Conservation (phyloP, 352 stramenopile species). For the Pythium chondricola region DNA sequence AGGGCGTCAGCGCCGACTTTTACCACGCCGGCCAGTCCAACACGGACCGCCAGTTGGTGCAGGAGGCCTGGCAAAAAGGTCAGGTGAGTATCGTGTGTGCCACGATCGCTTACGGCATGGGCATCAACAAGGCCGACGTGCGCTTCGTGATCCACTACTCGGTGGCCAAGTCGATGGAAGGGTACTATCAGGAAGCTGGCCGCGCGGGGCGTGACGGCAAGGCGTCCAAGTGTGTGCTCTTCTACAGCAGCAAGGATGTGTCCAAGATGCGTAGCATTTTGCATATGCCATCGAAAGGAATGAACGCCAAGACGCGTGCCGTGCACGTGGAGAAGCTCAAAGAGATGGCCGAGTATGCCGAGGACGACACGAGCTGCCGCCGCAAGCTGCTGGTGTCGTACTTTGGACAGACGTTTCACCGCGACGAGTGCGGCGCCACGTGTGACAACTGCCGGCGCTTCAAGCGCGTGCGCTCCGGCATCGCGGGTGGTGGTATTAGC, state of each 20-base stretch:
- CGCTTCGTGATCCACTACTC: slow-evolving; percentile 92
- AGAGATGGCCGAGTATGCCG: slow-evolving; percentile 75
- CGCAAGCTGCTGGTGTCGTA: slow-evolving; percentile 72
- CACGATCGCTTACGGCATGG: slow-evolving; percentile 95
- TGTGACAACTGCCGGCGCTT: slow-evolving; percentile 67
- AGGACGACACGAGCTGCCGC: slow-evolving; percentile 67
- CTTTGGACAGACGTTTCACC: slow-evolving; percentile 71
- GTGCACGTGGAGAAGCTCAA: slow-evolving; percentile 76
- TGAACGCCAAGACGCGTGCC: slow-evolving; percentile 60
- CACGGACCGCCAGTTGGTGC: slow-evolving; percentile 75
- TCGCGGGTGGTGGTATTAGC: slow-evolving; percentile 3
- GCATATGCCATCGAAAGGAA: slow-evolving; percentile 69
- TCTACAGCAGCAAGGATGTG: slow-evolving; percentile 85
- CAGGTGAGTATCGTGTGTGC: slow-evolving; percentile 90
- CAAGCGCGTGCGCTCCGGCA: slow-evolving; percentile 22
- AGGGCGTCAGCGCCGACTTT: slow-evolving; percentile 82
- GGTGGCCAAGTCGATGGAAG: slow-evolving; percentile 92
- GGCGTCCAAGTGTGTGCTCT: slow-evolving; percentile 87
- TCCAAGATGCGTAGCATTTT: slow-evolving; percentile 79
- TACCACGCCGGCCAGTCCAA: slow-evolving; percentile 89
- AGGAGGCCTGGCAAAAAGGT: slow-evolving; percentile 68
- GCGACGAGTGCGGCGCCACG: slow-evolving; percentile 46
- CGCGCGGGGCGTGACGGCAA: slow-evolving; percentile 94
- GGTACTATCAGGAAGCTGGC: slow-evolving; percentile 98
- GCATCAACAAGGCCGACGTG: slow-evolving; percentile 94